Evolutionary conservation across 441 rosid genomes (phyloP), one percentile per base, ranked within the genome.

Genomic region (Manihot esculenta): DNA sequence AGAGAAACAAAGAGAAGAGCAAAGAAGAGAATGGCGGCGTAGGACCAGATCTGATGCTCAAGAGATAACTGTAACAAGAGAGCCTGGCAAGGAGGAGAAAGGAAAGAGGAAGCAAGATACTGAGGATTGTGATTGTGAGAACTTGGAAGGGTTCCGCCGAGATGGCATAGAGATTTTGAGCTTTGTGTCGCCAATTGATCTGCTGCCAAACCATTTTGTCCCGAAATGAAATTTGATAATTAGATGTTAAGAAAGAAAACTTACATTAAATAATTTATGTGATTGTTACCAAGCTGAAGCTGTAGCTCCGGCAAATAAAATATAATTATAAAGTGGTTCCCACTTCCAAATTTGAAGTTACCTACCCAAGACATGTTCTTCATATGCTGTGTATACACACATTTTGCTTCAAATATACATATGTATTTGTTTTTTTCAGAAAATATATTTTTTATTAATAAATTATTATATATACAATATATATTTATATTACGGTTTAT

Each of bases 61-160:
- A 76, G 45, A 78, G 15, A 70, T 72, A 73, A 69, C 64, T 73
- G 70, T 83, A 75, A 26, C 74, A 86, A 24, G 97, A 84, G 71
- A 93, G 83, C 68, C 96, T 84, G 54, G 94, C 83, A 1, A 93
- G 69, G 44, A 93, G 85, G 61, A 93, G 93, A 76, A 91, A 93
- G 0, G 94, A 88, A 48, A 93, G 94, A 12, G 98, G 97, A 67
- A 91, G 85, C 66, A 87, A 83, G 55, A 87, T 87, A 75, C 88
- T 85, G 62, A 89, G 86, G 55, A 93, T 89, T 62, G 87, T 78
- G 56, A 80, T 71, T 44, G 91, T 77, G 66, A 85, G 63, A 76
- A 84, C 59, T 64, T 83, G 86, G 63, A 91, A 86, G 15, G 86
- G 74, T 66, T 79, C 81, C 41, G 61, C 68, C 44, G 80, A 47